Conservation (phyloP, 192 early-diverging fungal species). For the Gamsiella multidivaricata region DNA sequence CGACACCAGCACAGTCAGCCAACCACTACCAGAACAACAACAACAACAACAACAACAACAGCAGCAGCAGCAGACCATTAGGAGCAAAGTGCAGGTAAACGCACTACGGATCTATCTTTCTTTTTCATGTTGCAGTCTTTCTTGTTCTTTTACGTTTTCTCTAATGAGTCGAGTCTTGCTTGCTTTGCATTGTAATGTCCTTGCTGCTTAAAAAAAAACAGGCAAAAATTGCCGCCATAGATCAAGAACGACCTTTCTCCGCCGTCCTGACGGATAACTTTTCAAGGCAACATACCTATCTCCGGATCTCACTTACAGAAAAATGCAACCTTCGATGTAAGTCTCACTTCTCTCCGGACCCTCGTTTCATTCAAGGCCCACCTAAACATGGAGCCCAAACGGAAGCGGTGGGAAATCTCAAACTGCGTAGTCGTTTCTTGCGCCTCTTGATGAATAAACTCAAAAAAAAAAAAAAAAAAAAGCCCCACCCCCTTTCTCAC, state of each 20-base stretch:
- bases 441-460: not conserved
- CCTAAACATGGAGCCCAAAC: not conserved
- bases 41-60: no score
- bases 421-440: no score
- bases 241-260: constrained; percentile 56
- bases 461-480: constrained; percentile 4
- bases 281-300: constrained; percentile 90
- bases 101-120: not conserved
- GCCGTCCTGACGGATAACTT: constrained; percentile 77
- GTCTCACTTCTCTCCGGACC: not conserved
- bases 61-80: constrained; percentile 5
- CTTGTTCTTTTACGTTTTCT: not conserved
- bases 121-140: no score
- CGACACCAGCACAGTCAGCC: no score
- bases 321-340: constrained; percentile 94
- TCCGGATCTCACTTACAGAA: constrained; percentile 95
- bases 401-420: not conserved
- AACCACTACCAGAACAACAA: not conserved
- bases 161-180: not conserved
- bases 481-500: not conserved
- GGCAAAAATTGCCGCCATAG: constrained; percentile 57
- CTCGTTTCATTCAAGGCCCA: no score
- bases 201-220: not conserved
- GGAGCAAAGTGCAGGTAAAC: constrained; percentile 21
- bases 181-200: not conserved